A percentile compares a stretch with the other conserved stretches of the same genome.
phyloP scores from a whole-genome alignment of 805 yeast genomes.

The Komagataella ulmi region DNA sequence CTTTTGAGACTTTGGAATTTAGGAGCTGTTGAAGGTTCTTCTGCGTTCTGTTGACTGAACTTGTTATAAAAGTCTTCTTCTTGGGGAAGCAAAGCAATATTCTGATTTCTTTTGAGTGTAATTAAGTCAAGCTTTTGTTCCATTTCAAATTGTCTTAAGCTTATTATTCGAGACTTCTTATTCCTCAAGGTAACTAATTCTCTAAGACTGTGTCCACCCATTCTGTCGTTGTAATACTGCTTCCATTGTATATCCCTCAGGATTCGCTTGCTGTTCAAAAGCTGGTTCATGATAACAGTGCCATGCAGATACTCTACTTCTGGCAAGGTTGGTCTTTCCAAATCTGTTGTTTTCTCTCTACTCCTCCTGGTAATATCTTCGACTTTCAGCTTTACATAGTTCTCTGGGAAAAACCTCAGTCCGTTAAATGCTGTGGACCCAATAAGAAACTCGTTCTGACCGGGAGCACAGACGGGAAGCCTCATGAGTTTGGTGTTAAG shows the following conservation, averaged over 20 bases:
- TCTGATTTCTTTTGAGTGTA: neutral
- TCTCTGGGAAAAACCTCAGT: neutral
- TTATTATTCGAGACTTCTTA: slow-evolving; percentile 1
- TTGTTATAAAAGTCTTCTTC: neutral
- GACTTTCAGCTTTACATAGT: neutral
- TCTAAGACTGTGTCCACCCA: slow-evolving; percentile 19
- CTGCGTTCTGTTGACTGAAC: neutral
- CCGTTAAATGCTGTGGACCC: slow-evolving; percentile 8
- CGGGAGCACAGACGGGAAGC: slow-evolving; percentile 4
- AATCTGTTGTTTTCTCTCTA: slow-evolving; percentile 4
- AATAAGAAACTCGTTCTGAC: slow-evolving; percentile 7
- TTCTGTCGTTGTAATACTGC: slow-evolving; percentile 29
- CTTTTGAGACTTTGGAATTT: neutral
- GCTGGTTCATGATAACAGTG: slow-evolving; percentile 29
- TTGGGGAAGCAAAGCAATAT: neutral
- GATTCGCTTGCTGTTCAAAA: slow-evolving; percentile 26
- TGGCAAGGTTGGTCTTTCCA: slow-evolving; percentile 14
- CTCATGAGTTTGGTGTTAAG: neutral
- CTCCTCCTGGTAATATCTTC: slow-evolving; percentile 9
- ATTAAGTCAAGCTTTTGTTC: slow-evolving; percentile 1
- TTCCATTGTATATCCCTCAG: slow-evolving; percentile 33
- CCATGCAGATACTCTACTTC: slow-evolving; percentile 38
- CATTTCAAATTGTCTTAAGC: neutral
- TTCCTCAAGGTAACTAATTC: neutral
- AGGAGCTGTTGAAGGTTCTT: neutral